Base-by-base conservation (phyloP, 2,329 filamentous ascomycete species). In the Fusarium chlamydosporum region DNA sequence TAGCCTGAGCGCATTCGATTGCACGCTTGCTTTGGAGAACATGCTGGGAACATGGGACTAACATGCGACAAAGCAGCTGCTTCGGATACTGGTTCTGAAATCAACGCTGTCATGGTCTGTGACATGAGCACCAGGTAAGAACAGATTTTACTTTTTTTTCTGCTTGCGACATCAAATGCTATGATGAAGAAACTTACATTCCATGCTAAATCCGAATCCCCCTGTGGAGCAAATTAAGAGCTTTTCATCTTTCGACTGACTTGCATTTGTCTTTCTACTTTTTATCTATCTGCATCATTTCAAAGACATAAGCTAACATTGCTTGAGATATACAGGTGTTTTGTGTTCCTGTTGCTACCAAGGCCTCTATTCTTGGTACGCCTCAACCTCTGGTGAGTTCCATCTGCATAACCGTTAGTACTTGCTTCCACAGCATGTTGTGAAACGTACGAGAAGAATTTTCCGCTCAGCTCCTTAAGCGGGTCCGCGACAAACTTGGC, bases 201-300 rank as follows among this genome's bases (percentile, higher is more conserved):
- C 89, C 88, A 91, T 92, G 90, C 90, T 92, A 92, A 92, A 88
- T 82, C 91, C 84, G 89, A 92, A 76, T 76, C 74, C 73, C 74
- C 76, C 87, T 89, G 87, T 91, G 86, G 88, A 91, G 82, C 81
- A 83, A 87, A 84, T 82, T 85, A 86, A 85, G 86, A 88, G 86
- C 89, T 92, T 92, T 92, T 92, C 90, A 92, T 92, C 90, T 92
- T 92, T 92, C 90, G 86, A 86, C 89, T 92, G 91, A 92, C 82
- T 77, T 78, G 75, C 76, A 78, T 73, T 74, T 72, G 67, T 68
- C 51, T 67, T 69, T 69, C 64, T 69, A 57, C 56, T 20, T 51
- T 68, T 67, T 70, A 45, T 65, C 53, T 72, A 63, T 61, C 37
- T 51, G 2, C 20, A 60, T 33, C 31, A 57, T 57, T 48, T 45